phyloP scores from a whole-genome alignment of 176 grass and related monocot genomes.

The Microstegium vimineum region DNA sequence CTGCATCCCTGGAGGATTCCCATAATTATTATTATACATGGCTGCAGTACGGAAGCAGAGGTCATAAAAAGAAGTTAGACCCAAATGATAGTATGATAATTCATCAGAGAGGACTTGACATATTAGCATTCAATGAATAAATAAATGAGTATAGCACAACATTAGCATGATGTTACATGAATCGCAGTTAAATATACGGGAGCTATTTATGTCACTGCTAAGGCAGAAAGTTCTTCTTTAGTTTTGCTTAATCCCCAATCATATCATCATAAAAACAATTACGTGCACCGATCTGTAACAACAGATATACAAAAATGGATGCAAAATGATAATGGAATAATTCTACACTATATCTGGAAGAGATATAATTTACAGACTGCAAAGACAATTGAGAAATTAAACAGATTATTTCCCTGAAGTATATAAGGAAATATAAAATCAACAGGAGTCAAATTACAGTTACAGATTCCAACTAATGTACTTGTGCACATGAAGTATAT shows the following conservation, averaged over 20 bases:
- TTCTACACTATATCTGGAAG: background rate
- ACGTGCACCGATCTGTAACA: background rate
- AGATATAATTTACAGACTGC: background rate
- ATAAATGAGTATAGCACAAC: background rate
- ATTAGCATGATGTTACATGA: background rate
- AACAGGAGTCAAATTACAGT: background rate
- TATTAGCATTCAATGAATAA: background rate
- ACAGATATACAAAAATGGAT: background rate
- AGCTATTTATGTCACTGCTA: background rate
- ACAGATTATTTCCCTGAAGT: background rate
- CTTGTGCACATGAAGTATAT: background rate
- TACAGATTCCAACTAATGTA: background rate
- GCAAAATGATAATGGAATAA: background rate
- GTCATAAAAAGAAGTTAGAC: background rate
- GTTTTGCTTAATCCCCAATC: background rate
- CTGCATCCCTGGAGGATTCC: conserved; percentile 49
- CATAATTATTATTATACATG: conserved; percentile 65
- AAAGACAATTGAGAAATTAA: background rate
- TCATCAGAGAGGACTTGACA: background rate
- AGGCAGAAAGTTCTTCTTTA: too few relatives aligned
- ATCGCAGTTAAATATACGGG: background rate
- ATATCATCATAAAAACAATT: background rate
- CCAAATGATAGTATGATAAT: background rate
- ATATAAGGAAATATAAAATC: background rate
- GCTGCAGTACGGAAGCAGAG: conserved; percentile 38